Percentiles rank a stretch among this genome's conserved stretches.
phyloP scores from a whole-genome alignment of 495 filamentous ascomycete genomes.

The Penicillium coffeae region DNA sequence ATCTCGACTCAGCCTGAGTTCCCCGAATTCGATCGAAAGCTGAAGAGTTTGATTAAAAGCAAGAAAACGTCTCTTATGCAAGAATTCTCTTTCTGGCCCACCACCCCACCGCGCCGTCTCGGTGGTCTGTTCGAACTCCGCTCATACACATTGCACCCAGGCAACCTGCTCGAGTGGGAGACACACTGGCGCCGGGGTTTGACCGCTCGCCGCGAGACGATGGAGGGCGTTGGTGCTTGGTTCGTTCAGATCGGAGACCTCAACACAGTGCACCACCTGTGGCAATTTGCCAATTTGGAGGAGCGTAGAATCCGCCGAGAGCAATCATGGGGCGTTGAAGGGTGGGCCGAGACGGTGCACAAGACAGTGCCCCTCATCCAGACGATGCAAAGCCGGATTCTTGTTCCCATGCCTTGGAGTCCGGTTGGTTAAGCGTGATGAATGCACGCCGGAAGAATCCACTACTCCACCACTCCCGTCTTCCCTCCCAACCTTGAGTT shows the following conservation, averaged over 20 bases:
- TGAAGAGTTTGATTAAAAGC: constrained; percentile 72
- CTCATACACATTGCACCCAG: constrained; percentile 93
- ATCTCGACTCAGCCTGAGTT: constrained; percentile 79
- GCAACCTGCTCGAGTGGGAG: constrained; percentile 96
- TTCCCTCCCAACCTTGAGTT: not conserved
- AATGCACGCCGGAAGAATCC: not conserved
- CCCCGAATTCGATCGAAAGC: constrained; percentile 72
- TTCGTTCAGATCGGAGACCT: constrained; percentile 97
- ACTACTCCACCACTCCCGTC: constrained; percentile 1
- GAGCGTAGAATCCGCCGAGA: constrained; percentile 88
- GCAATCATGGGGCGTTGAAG: constrained; percentile 91
- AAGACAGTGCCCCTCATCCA: constrained; percentile 97
- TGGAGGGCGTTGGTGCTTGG: constrained; percentile 98
- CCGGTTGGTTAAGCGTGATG: constrained; percentile 62
- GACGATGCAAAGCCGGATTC: constrained; percentile 87
- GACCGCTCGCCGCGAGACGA: constrained; percentile 85
- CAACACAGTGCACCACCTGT: constrained; percentile 96
- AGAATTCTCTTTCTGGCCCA: constrained; percentile 99
- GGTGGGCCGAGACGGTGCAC: constrained; percentile 97
- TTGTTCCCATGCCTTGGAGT: constrained; percentile 95
- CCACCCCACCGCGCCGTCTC: constrained; percentile 80
- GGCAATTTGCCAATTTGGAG: constrained; percentile 96
- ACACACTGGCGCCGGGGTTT: constrained; percentile 95
- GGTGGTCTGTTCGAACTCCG: constrained; percentile 95
- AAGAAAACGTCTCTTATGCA: constrained; percentile 95